A percentile compares a stretch with the other conserved stretches of the same genome.
These are phyloP conservation scores for Trametes polyzona DNA, from an alignment of 1,284 basidiomycete genomes.

Conservation along the genomic window DNA sequence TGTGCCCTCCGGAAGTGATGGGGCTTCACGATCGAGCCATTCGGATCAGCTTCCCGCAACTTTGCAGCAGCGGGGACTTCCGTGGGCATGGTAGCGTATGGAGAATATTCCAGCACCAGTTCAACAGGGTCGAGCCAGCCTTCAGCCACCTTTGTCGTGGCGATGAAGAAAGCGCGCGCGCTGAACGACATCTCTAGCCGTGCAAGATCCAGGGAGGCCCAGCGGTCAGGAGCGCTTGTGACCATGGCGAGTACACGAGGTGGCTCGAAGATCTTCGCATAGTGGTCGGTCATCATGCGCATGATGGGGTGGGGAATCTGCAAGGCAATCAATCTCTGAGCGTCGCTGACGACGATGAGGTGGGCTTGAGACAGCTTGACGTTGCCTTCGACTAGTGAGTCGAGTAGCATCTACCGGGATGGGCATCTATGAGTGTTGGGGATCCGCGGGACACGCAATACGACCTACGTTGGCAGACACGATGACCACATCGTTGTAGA, in stretches of 20 bases:
- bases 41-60: conserved; percentile 43
- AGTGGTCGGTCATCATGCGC: conserved; percentile 50
- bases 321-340: conserved; percentile 30
- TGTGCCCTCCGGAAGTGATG: conserved; percentile 51
- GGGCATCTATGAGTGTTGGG: no score
- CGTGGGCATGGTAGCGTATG: conserved; percentile 8
- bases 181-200: conserved; percentile 15
- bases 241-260: conserved; percentile 51
- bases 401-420: conserved; percentile 38
- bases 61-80: conserved; percentile 41
- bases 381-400: conserved; percentile 37
- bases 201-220: conserved; percentile 42
- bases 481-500: conserved; percentile 25
- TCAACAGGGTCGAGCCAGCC: conserved; percentile 40
- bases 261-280: conserved; percentile 31
- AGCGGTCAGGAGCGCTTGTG: conserved; percentile 36
- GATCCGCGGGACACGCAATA: no score
- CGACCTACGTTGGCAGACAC: conserved; percentile 22
- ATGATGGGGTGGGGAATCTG: conserved; percentile 39
- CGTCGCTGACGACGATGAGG: conserved; percentile 47
- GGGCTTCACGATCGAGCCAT: conserved; percentile 40
- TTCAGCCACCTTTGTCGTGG: conserved; percentile 9
- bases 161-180: conserved; percentile 17
- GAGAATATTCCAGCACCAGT: conserved; percentile 49
- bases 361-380: conserved; percentile 45